A percentile compares a stretch with the other conserved stretches of the same genome.
Conservation (phyloP, 257 asterid species). For the Capsicum pubescens region DNA sequence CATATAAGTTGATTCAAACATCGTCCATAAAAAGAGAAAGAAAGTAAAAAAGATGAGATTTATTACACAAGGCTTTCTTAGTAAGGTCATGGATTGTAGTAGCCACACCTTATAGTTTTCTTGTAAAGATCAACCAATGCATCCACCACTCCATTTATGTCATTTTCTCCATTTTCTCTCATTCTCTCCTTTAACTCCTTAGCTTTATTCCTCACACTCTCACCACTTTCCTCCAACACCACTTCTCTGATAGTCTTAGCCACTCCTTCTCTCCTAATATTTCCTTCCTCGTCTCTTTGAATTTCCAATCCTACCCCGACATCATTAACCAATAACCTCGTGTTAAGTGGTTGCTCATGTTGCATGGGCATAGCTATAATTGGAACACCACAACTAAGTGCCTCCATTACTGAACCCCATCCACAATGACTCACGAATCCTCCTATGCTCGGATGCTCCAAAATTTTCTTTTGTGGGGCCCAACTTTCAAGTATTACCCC, state of each 20-base stretch:
- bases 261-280: slow-evolving; percentile 47
- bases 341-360: slow-evolving; percentile 69
- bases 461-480: slow-evolving; percentile 63
- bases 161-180: slow-evolving; percentile 46
- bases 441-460: slow-evolving; percentile 53
- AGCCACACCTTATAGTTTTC: slow-evolving; percentile 2
- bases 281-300: slow-evolving; percentile 49
- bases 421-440: slow-evolving; percentile 74
- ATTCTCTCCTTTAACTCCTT: slow-evolving; percentile 43
- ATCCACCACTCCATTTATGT: slow-evolving; percentile 49
- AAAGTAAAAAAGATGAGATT: not conserved
- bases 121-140: slow-evolving; percentile 48
- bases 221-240: slow-evolving; percentile 46
- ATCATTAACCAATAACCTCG: slow-evolving; percentile 55
- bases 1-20: not conserved
- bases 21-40: not conserved
- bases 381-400: slow-evolving; percentile 52
- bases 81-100: not conserved
- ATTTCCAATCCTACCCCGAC: slow-evolving; percentile 58
- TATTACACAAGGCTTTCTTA: not conserved
- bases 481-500: slow-evolving; percentile 57
- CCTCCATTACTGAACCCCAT: slow-evolving; percentile 71
- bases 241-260: slow-evolving; percentile 48
- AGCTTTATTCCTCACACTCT: slow-evolving; percentile 39
- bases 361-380: slow-evolving; percentile 69